A percentile compares a stretch with the other conserved stretches of the same genome.
phyloP scores from a whole-genome alignment of 148 eudicot genomes.

The Cornus florida region DNA sequence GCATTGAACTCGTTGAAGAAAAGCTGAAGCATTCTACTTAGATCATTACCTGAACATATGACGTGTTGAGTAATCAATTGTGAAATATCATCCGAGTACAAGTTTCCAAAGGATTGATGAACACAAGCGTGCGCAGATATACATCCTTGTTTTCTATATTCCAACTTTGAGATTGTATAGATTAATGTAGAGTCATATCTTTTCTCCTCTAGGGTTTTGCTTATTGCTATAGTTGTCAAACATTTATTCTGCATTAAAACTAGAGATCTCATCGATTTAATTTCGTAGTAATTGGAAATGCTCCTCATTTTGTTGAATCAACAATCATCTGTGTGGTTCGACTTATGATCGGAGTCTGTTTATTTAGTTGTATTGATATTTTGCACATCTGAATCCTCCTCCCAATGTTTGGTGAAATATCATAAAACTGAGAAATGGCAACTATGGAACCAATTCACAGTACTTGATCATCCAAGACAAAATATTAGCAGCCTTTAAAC shows the following conservation, averaged over 20 bases:
- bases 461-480: too few species aligned
- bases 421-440: not conserved
- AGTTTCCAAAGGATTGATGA: not conserved
- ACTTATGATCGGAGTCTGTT: not conserved
- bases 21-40: constrained; percentile 32
- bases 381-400: not conserved
- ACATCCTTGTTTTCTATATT: not conserved
- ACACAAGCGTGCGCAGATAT: not conserved
- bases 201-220: not conserved
- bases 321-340: not conserved
- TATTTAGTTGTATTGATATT: not conserved
- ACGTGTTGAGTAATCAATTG: not conserved
- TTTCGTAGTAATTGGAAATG: not conserved
- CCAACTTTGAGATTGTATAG: not conserved
- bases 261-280: not conserved
- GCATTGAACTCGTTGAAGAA: constrained; percentile 87
- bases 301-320: not conserved
- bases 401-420: not conserved
- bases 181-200: not conserved
- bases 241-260: not conserved
- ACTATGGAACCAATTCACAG: not conserved
- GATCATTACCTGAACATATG: not conserved
- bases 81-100: not conserved
- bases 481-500: too few species aligned
- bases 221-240: too few species aligned